Conservation (phyloP, 2,329 filamentous ascomycete genomes). For the Alternaria angustiovoidea region DNA sequence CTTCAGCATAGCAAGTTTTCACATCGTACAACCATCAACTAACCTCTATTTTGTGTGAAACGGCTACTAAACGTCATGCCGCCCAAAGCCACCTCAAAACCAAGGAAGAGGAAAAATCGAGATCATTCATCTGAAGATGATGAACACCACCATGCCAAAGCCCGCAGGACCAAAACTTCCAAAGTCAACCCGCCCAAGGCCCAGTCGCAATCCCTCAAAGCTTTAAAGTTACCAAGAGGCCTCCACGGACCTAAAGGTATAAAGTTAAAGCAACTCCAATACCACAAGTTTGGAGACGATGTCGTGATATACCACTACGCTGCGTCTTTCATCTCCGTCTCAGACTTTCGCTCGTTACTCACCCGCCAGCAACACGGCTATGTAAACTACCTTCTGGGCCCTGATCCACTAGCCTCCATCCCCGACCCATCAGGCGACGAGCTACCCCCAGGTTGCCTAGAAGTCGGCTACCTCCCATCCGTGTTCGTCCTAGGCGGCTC, state of each 20-base stretch:
- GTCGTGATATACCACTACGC: conserved; percentile 34
- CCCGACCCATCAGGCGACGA: conserved; percentile 25
- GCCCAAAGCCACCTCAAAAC: neutral
- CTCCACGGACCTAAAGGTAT: neutral
- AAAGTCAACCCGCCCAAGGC: neutral
- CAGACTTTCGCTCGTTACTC: conserved; percentile 8
- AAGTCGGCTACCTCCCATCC: conserved; percentile 28
- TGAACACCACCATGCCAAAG: neutral
- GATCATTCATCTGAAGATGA: neutral
- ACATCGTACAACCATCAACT: neutral
- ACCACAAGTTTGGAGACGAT: conserved; percentile 24
- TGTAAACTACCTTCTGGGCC: conserved; percentile 15
- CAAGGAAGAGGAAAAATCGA: neutral
- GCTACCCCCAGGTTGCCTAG: conserved; percentile 20
- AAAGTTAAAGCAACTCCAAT: conserved; percentile 16
- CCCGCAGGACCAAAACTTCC: neutral
- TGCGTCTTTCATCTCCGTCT: conserved; percentile 12
- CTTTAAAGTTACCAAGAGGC: neutral
- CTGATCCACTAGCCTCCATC: conserved; percentile 17
- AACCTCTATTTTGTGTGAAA: neutral
- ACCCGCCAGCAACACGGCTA: conserved; percentile 16
- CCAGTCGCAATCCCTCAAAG: neutral
- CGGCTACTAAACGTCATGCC: neutral
- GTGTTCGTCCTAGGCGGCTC: conserved; percentile 28
- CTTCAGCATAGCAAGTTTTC: neutral